Evolutionary conservation across 2,329 filamentous ascomycete genomes (phyloP).

Genomic region (Sporothrix brasiliensis): DNA sequence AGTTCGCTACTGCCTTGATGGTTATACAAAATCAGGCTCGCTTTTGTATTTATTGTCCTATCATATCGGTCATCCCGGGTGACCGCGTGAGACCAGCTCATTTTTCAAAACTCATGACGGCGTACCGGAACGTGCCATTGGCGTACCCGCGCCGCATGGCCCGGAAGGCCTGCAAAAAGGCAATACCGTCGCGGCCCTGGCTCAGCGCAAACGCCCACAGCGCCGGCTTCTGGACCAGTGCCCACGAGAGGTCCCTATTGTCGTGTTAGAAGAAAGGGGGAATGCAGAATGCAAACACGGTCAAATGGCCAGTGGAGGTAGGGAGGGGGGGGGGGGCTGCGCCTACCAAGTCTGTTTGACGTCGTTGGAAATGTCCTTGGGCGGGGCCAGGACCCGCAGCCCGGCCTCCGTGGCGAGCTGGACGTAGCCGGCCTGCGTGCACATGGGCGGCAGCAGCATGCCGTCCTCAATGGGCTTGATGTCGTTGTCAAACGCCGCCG

Average conservation of each 20-base stretch:
- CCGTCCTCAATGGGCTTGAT: slow-evolving; percentile 65
- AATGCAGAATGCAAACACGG: background rate
- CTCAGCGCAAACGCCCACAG: slow-evolving; percentile 64
- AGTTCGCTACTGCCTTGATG: too few relatives aligned
- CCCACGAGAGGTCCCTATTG: slow-evolving; percentile 64
- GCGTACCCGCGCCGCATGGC: slow-evolving; percentile 63
- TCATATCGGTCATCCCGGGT: too few relatives aligned
- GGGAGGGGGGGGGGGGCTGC: background rate
- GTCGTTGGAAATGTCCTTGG: slow-evolving; percentile 60
- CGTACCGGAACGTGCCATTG: slow-evolving; percentile 61
- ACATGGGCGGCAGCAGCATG: slow-evolving; percentile 61
- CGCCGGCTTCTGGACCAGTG: slow-evolving; percentile 60
- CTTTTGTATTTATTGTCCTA: too few relatives aligned
- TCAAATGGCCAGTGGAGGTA: too few relatives aligned
- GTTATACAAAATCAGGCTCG: too few relatives aligned
- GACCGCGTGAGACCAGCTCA: background rate
- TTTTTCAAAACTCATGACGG: slow-evolving; percentile 57
- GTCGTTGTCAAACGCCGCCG: slow-evolving; percentile 52
- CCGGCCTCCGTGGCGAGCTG: slow-evolving; percentile 53
- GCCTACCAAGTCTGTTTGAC: slow-evolving; percentile 63
- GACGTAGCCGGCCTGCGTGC: slow-evolving; percentile 57
- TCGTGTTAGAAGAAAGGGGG: background rate
- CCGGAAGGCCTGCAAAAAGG: slow-evolving; percentile 63
- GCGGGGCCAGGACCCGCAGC: slow-evolving; percentile 49
- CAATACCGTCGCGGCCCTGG: slow-evolving; percentile 62